Conservation (phyloP, 306 rosid species). For the Begonia peltatifolia region DNA sequence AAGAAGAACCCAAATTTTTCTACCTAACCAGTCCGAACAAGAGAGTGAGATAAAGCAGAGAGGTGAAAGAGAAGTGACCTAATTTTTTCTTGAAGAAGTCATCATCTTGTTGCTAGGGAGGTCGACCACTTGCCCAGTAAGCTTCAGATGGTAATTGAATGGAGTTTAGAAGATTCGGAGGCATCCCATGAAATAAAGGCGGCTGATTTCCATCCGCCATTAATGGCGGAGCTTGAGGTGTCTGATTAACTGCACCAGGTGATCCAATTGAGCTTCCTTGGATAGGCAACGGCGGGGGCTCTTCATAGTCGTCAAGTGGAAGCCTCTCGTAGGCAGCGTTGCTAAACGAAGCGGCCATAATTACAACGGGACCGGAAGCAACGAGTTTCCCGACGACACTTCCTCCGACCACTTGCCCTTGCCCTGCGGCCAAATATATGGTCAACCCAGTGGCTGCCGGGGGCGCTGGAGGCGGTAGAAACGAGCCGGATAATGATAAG, state of each 20-base stretch:
- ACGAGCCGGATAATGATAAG: conserved; percentile 69
- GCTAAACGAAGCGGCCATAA: conserved; percentile 91
- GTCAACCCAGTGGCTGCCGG: conserved; percentile 74
- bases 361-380: conserved; percentile 85
- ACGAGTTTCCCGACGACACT: conserved; percentile 61
- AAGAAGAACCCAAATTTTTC: too few species aligned
- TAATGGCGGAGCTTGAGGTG: conserved; percentile 1
- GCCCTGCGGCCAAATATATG: conserved; percentile 77
- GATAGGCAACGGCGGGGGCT: conserved; percentile 13
- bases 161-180: conserved; percentile 64
- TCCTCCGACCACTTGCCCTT: conserved; percentile 94
- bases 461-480: conserved; percentile 87
- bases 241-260: conserved; percentile 26
- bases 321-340: conserved; percentile 99
- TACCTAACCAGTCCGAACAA: too few species aligned
- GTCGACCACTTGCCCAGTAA: conserved; percentile 68
- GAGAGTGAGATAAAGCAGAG: too few species aligned
- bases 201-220: conserved; percentile 41
- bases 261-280: conserved; percentile 56
- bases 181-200: conserved; percentile 57
- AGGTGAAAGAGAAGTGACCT: neutral
- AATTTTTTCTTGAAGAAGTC: neutral
- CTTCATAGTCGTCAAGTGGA: conserved; percentile 76
- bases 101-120: conserved; percentile 42
- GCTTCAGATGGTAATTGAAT: conserved; percentile 76